Evolutionary conservation across 179 eudicot species (phyloP).

Genomic region (Silene coronaria): DNA sequence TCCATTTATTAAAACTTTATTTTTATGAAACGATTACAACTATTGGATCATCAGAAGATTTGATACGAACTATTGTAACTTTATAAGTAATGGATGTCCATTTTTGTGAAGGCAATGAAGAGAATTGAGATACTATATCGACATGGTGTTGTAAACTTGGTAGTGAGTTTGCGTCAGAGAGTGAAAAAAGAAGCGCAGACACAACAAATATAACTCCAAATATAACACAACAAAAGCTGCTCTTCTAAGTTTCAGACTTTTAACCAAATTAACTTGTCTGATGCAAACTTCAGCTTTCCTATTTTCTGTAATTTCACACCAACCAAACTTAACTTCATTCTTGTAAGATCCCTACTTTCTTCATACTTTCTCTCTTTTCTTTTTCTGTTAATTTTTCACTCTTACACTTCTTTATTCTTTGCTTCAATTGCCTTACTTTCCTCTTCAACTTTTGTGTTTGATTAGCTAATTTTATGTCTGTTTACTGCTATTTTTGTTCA

Average conservation of each 20-base stretch:
- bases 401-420: slow-evolving; percentile 1
- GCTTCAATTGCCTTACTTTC: not conserved
- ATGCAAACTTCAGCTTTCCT: not conserved
- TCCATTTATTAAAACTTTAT: too few relatives aligned
- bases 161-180: slow-evolving; percentile 16
- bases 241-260: too few relatives aligned
- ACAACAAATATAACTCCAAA: not conserved
- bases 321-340: not conserved
- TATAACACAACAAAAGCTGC: slow-evolving; percentile 8
- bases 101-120: too few relatives aligned
- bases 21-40: too few relatives aligned
- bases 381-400: not conserved
- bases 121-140: too few relatives aligned
- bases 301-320: slow-evolving; percentile 11
- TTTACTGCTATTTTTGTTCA: not conserved
- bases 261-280: not conserved
- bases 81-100: too few relatives aligned
- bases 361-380: not conserved
- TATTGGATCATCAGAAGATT: too few relatives aligned
- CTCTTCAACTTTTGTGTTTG: not conserved
- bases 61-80: too few relatives aligned
- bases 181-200: slow-evolving; percentile 7
- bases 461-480: not conserved
- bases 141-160: not conserved
- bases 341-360: slow-evolving; percentile 18